Base-by-base conservation (phyloP, 495 filamentous ascomycete species). In the Aspergillus kassunensis region DNA sequence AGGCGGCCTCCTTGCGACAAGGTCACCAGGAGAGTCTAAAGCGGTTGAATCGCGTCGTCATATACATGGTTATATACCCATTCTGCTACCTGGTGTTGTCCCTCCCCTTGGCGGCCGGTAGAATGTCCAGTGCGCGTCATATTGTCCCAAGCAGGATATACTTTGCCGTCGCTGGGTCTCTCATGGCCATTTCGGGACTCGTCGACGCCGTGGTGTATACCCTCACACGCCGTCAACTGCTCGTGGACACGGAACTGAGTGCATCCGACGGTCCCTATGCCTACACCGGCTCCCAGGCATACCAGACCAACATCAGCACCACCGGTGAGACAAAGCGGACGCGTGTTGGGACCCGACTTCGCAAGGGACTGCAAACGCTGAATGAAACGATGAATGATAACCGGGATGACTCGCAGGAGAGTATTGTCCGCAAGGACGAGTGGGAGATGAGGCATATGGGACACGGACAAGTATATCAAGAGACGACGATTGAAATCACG, bases 1-100 rank as follows among this genome's bases (percentile, higher is more conserved):
- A 74, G 62, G 61, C 71, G 29, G 67, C 65, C 39, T 59, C 45
- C 42, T 62, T 68, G 12, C 62, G 63, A 39, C 63, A 61, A 45
- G 60, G 65, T 40, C 57, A 67, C 24, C 62, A 71, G 44, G 69
- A 72, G 31, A 69, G 57, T 39, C 54, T 72, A n/a, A 60, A 62
- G 10, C 66, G 71, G 31, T 55, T 72, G 24, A 71, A 70, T 40
- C 71, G 69, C 19, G 71, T 85, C 56, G 76, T 85, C 62, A 65
- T 80, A 48, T 72, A 83, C 75, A 78, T 91, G 87, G 76, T 90
- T 31, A 72, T 88, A 40, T 91, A 91, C 56, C 85, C 87, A 0
- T 53, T 87, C 46, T 81, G 86, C 47, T 91, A 89, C 66, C 65
- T 87, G 30, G 49, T 87, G 16, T 78, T 85, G 55, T 89, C 85